Evolutionary conservation across 2,329 filamentous ascomycete species (phyloP).

Genomic region (Epichloe festucae): DNA sequence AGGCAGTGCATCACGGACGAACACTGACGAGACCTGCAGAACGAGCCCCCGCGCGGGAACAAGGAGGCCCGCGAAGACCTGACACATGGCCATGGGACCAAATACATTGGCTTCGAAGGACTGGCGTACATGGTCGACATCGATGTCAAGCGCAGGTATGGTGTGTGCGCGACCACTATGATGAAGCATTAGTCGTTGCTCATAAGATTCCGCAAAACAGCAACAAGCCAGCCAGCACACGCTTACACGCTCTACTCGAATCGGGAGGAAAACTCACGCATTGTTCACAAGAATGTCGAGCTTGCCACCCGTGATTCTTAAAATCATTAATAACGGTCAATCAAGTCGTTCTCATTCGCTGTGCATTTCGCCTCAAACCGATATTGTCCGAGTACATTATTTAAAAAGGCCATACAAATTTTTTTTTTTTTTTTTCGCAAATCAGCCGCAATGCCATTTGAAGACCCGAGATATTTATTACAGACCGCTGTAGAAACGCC

Average conservation of each 20-base stretch:
- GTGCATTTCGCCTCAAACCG: too few relatives aligned
- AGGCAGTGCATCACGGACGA: constrained; percentile 37
- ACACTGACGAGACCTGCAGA: constrained; percentile 41
- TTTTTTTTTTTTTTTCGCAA: too few relatives aligned
- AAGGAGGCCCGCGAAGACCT: constrained; percentile 35
- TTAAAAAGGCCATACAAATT: too few relatives aligned
- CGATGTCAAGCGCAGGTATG: constrained; percentile 38
- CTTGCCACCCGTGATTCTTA: constrained; percentile 33
- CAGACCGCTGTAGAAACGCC: neutral
- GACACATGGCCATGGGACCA: constrained; percentile 41
- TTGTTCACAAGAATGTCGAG: constrained; percentile 49
- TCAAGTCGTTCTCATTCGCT: too few relatives aligned
- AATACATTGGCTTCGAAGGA: constrained; percentile 47
- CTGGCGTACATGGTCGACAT: constrained; percentile 36
- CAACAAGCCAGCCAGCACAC: neutral
- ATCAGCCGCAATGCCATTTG: too few relatives aligned
- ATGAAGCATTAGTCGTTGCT: neutral
- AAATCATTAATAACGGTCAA: too few relatives aligned
- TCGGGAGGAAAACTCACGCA: constrained; percentile 26
- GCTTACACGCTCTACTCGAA: too few relatives aligned
- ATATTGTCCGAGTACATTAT: too few relatives aligned
- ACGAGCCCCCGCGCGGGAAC: constrained; percentile 37
- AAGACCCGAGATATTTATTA: too few relatives aligned
- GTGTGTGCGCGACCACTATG: constrained; percentile 36
- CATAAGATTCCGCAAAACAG: neutral